Evolutionary conservation across 805 yeast genomes (phyloP), one percentile per base, ranked within the genome.

Genomic region (Candida methanosorbosa): DNA sequence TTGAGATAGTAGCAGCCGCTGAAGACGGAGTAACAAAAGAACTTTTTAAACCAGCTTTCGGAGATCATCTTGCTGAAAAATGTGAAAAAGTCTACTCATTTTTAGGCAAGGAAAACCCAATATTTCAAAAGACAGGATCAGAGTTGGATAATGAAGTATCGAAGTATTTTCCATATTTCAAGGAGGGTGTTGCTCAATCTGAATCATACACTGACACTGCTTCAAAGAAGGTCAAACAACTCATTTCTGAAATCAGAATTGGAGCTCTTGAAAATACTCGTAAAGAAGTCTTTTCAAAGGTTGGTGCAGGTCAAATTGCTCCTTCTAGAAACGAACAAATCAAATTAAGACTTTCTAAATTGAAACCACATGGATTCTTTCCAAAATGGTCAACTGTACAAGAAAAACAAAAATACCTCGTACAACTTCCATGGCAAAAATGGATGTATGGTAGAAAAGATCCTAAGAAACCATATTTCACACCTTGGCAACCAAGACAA

Each of bases 401-500:
- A 39, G 59, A 57, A 38, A 43, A 43, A 26, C 59, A 61, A 22
- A 26, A 23, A 2, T 54, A 55, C 21, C 56, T 61, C n/a, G 70
- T 85, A 33, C 49, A 64, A 24, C 64, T 87, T 38, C 95, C 95
- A 37, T 84, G 92, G 88, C 94, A 86, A 60, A 68, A 68, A 38
- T 73, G 77, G 31, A 68, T 82, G 41, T 86, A 70, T 57, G 97
- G 97, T 17, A 79, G 94, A 49, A 59, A 75, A 45, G 81, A 84
- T 35, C 80, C 87, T 13, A 52, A 66, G 14, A 87, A 83, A 62
- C 73, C 88, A 4, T 92, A 81, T 61, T 92, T 90, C 67, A 86
- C 97, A 3, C 98, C 98, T 34, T 92, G 97, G 97, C 72, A 79
- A 39, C 94, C 96, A 45, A 81, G 96, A 62, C 92, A 86, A 29